Evolutionary conservation across 225 moss, liverwort and hornwort species (phyloP).

Genomic region (Neckera pumila): DNA sequence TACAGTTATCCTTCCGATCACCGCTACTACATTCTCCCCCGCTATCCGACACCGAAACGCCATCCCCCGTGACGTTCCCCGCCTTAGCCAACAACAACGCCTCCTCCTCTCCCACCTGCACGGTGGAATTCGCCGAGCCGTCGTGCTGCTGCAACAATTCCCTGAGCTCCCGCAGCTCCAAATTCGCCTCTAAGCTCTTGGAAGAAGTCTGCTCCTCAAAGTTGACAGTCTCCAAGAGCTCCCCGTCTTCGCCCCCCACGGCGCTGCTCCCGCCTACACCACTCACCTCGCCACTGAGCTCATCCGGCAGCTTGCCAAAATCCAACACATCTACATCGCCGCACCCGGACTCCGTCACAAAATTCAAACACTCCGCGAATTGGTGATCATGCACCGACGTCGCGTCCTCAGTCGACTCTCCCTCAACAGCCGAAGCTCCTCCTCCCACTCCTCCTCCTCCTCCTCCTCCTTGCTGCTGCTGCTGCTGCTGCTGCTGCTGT

Average conservation of each 20-base stretch:
- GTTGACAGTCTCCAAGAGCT: not conserved
- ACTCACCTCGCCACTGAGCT: constrained; percentile 3
- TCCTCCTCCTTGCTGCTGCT: not conserved
- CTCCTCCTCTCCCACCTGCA: constrained; percentile 83
- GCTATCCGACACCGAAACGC: constrained; percentile 48
- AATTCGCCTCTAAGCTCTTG: constrained; percentile 12
- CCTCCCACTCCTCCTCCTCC: not conserved
- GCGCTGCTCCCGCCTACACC: not conserved
- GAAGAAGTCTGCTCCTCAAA: not conserved
- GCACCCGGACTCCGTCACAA: constrained; percentile 19
- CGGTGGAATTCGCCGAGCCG: constrained; percentile 10
- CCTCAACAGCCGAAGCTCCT: not conserved
- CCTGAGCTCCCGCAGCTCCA: constrained; percentile 16
- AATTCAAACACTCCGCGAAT: constrained; percentile 23
- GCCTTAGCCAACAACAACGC: constrained; percentile 80
- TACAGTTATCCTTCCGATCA: constrained; percentile 40
- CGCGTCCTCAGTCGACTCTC: not conserved
- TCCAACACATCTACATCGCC: constrained; percentile 20
- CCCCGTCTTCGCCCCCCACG: not conserved
- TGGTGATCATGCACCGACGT: not conserved
- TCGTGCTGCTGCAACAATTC: constrained; percentile 20
- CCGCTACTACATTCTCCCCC: constrained; percentile 83
- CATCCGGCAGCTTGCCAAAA: constrained; percentile 25
- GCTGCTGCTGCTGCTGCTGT: not conserved
- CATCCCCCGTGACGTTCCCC: constrained; percentile 52